Base-by-base conservation (phyloP, 768 basidiomycete species). In the Pholiota conissans region DNA sequence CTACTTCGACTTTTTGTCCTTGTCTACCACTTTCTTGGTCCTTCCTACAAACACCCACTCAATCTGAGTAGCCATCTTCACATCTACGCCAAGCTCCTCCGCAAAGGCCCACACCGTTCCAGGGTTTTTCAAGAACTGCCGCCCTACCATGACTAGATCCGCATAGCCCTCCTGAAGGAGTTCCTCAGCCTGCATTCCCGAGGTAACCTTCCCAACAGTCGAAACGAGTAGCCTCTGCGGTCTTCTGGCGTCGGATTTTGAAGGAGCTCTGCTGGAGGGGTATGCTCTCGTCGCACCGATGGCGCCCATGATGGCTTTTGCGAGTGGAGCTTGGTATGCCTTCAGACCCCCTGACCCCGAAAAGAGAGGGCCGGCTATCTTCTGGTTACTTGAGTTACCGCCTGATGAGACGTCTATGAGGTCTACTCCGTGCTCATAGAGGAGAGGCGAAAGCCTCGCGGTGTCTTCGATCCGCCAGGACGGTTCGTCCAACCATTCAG, bases 381-480 rank as follows among this genome's bases (percentile, higher is more conserved):
- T 71, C 57, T 83, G 82, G 39, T 65, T 64, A 0, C 77, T 67
- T 58, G 78, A 73, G 51, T 79, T 83, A 1, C 90, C 92, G 3
- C 84, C 90, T 0, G 79, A 78, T 3, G 85, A 87, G 32, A 90
- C 80, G 61, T 93, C 91, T 40, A 93, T 71, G 29, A 93, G 74
- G 68, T 93, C 92, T 50, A 93, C 80, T 4, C 90, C 90, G 37
- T 84, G 79, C 16, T 82, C 78, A 14, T 76, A 76, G n/a, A 93
- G 78, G 60, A 85, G 78, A 16, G 76, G 72, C 3, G 85, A 82
- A 20, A 92, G 74, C 28, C 78, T 73, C 24, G 81, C 81, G 1
- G 86, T 89, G 66, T 93, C 91, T 67, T 88, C 83, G 0, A 81
- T 59, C 11, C 81, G 79, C 90, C 91, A 91, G 7, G 82, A 83